Percentiles rank a stretch among this genome's conserved stretches.
Conservation (phyloP, 78 protist species). For the Corallochytrium limacisporum region DNA sequence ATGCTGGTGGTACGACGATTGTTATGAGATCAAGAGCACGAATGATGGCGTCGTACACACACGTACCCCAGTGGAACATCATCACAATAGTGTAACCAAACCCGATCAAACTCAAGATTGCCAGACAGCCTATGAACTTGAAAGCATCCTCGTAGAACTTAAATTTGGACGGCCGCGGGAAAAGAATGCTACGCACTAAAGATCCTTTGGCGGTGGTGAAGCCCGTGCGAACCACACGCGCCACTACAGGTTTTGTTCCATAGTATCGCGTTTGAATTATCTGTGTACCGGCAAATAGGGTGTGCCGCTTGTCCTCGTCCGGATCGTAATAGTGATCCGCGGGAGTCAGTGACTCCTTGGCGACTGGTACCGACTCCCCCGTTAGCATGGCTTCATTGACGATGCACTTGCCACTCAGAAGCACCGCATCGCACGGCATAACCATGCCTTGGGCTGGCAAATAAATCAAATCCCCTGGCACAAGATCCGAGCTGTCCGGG, state of each 20-base stretch:
- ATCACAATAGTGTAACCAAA: slow-evolving; percentile 18
- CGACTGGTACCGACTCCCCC: slow-evolving; percentile 75
- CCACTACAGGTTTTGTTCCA: neutral
- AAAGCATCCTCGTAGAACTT: slow-evolving; percentile 55
- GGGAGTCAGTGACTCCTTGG: neutral
- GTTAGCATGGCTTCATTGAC: slow-evolving; percentile 97
- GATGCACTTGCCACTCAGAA: slow-evolving; percentile 79
- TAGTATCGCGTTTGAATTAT: neutral
- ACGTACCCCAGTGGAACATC: neutral
- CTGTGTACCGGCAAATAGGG: slow-evolving; percentile 13
- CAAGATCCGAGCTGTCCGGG: slow-evolving; percentile 3
- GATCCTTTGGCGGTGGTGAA: slow-evolving; percentile 59
- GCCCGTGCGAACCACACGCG: slow-evolving; percentile 16
- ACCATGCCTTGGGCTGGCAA: neutral
- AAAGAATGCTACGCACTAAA: slow-evolving; percentile 44
- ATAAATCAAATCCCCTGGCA: slow-evolving; percentile 41
- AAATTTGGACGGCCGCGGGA: slow-evolving; percentile 47
- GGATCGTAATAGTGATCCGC: neutral
- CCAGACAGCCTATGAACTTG: slow-evolving; percentile 40
- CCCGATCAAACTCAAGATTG: slow-evolving; percentile 26
- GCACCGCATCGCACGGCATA: slow-evolving; percentile 71
- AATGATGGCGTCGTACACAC: neutral
- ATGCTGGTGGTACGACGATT: slow-evolving; percentile 59
- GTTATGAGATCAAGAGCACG: slow-evolving; percentile 67
- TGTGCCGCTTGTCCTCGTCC: neutral